Base-by-base conservation (phyloP, 2,329 filamentous ascomycete genomes). In the Stemphylium lycopersici region DNA sequence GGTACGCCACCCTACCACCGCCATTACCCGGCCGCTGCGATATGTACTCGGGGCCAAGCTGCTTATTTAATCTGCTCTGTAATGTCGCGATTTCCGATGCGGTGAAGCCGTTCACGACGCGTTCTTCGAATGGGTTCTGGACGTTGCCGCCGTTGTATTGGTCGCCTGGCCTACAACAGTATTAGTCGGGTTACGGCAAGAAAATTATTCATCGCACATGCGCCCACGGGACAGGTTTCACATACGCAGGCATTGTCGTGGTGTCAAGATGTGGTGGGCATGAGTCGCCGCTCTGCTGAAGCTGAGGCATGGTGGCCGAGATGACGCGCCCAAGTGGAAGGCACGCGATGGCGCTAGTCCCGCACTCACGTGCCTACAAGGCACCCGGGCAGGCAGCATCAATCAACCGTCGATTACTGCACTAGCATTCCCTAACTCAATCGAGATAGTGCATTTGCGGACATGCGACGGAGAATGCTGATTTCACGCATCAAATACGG, bases 41-140 rank as follows among this genome's bases (percentile, higher is more conserved):
- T 54, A 99, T 90, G 74, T 96, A 99, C 77, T 99, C 96, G 0
- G 95, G 95, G 0, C 95, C 95, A 10, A 99, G 85, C 72, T 97
- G 93, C 71, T 93, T 96, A 71, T 98, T 90, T 26, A 99, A 85
- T 29, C 91, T 87, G 62, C 86, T 86, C 70, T 96, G 90, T 12
- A 99, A 81, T 0, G 91, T 93, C 18, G 92, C 92, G 54, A 97
- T 93, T 73, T 99, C 89, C 64, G 86, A 82, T n/a, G 93, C 91
- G 0, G 92, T 96, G 79, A 91, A 99, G 71, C 90, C 86, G 47
- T 84, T 88, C 26, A 96, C 83, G 37, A 85, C 85, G 44, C 83
- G 85, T 70, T 93, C 89, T 73, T 91, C 87, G 75, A 95, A 99
- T 6, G 93, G 93, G 70, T 97, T 98, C 58, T 77, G 74, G 50